Evolutionary conservation across 2,329 filamentous ascomycete species (phyloP).

Genomic region (Neocatenulostroma microsporum): DNA sequence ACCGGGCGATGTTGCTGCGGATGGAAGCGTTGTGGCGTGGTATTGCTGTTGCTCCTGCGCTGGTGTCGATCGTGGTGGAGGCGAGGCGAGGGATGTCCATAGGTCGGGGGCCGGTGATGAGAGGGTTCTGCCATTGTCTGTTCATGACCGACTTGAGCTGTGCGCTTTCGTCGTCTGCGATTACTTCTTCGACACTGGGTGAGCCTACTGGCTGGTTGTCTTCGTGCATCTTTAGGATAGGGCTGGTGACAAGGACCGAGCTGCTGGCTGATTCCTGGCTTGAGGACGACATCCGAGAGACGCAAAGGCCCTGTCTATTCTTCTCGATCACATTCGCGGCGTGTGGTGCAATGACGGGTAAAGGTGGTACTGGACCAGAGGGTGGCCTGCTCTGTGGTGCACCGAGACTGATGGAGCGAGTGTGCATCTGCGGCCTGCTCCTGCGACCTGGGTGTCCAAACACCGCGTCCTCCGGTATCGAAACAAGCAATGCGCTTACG

Average conservation of each 20-base stretch:
- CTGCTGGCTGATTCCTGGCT: conserved; percentile 35
- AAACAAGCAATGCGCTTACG: conserved; percentile 17
- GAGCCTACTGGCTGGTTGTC: conserved; percentile 15
- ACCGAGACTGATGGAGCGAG: conserved; percentile 29
- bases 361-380: conserved; percentile 35
- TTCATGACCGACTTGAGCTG: conserved; percentile 31
- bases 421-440: conserved; percentile 15
- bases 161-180: conserved; percentile 21
- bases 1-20: conserved; percentile 21
- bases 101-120: conserved; percentile 26
- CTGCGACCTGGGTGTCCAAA: conserved; percentile 3
- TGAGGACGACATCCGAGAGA: conserved; percentile 33
- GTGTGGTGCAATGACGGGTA: conserved; percentile 29
- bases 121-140: conserved; percentile 29
- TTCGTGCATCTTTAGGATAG: conserved; percentile 21
- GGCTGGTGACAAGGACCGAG: conserved; percentile 35
- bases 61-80: conserved; percentile 9
- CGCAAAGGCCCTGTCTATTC: conserved; percentile 16
- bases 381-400: conserved; percentile 33
- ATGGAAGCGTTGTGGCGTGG: conserved; percentile 22
- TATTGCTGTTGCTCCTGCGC: conserved; percentile 19
- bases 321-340: conserved; percentile 5
- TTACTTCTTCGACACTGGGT: conserved; percentile 21
- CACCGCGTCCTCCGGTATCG: conserved; percentile 13
- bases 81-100: background rate